Conservation (phyloP, 768 basidiomycete species). For the Melanogaster broomeanus region DNA sequence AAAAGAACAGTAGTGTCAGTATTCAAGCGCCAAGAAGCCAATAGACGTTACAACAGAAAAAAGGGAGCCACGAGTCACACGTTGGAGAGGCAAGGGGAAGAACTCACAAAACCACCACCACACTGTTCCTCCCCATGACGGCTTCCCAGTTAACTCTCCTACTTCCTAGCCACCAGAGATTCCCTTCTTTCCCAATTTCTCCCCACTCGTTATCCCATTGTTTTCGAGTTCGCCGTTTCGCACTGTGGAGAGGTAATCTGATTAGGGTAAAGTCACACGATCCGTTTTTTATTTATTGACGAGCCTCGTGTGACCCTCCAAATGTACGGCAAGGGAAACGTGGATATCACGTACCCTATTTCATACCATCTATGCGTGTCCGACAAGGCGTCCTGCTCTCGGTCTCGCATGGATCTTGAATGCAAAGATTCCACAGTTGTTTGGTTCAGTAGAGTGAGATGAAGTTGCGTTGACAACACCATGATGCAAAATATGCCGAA, state of each 20-base stretch:
- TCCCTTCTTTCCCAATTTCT: constrained; percentile 67
- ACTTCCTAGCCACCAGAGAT: constrained; percentile 85
- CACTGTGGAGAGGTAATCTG: constrained; percentile 37
- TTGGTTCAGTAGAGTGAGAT: constrained; percentile 60
- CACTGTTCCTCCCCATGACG: constrained; percentile 72
- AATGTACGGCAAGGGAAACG: background rate
- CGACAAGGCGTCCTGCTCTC: constrained; percentile 54
- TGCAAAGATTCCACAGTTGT: constrained; percentile 82
- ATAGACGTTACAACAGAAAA: background rate
- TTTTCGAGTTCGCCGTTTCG: constrained; percentile 43
- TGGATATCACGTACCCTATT: constrained; percentile 44
- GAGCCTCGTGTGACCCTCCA: background rate
- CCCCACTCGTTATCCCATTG: constrained; percentile 88
- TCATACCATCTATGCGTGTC: constrained; percentile 57
- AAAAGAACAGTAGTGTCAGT: constrained; percentile 5
- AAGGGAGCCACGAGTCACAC: background rate
- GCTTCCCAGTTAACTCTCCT: constrained; percentile 67
- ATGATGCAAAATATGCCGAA: constrained; percentile 70
- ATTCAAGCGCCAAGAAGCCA: background rate
- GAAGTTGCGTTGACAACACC: constrained; percentile 59
- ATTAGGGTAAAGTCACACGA: background rate
- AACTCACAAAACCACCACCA: constrained; percentile 82
- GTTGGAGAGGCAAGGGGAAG: background rate
- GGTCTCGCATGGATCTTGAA: constrained; percentile 59
- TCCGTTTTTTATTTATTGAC: background rate